Conservation (phyloP, 1,284 basidiomycete species). For the Coniferiporia weirii region DNA sequence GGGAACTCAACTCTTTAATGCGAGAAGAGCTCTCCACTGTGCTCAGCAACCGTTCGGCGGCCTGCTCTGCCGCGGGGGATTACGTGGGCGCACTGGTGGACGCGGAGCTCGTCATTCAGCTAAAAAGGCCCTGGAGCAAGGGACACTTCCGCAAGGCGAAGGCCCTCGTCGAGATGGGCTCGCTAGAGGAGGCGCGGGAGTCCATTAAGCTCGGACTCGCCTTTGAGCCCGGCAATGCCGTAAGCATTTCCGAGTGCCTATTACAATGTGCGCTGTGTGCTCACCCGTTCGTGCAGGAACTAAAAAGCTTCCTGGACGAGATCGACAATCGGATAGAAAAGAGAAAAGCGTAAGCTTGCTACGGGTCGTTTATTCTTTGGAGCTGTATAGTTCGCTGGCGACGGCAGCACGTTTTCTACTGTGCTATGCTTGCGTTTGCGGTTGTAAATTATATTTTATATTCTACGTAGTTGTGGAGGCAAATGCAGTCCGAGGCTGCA, state of each 20-base stretch:
- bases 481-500: too few relatives aligned
- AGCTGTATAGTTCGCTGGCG: neutral
- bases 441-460: constrained; percentile 1
- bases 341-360: constrained; percentile 1
- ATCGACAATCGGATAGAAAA: constrained; percentile 25
- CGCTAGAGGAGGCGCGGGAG: constrained; percentile 74
- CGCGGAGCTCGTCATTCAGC: constrained; percentile 82
- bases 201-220: constrained; percentile 80
- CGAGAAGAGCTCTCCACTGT: constrained; percentile 88
- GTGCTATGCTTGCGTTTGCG: neutral
- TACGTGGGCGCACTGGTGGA: constrained; percentile 83
- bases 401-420: neutral
- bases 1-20: constrained; percentile 80
- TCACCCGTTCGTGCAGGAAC: constrained; percentile 19
- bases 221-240: constrained; percentile 83
- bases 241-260: constrained; percentile 30
- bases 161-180: constrained; percentile 75
- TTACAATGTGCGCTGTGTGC: constrained; percentile 22
- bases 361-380: neutral
- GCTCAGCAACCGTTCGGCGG: constrained; percentile 88
- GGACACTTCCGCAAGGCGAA: constrained; percentile 93
- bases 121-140: constrained; percentile 90
- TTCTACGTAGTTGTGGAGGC: neutral
- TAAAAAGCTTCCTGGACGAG: constrained; percentile 28
- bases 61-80: constrained; percentile 75